Evolutionary conservation across 768 basidiomycete genomes (phyloP), one percentile per base, ranked within the genome.

Genomic region (Clavulina sp.): DNA sequence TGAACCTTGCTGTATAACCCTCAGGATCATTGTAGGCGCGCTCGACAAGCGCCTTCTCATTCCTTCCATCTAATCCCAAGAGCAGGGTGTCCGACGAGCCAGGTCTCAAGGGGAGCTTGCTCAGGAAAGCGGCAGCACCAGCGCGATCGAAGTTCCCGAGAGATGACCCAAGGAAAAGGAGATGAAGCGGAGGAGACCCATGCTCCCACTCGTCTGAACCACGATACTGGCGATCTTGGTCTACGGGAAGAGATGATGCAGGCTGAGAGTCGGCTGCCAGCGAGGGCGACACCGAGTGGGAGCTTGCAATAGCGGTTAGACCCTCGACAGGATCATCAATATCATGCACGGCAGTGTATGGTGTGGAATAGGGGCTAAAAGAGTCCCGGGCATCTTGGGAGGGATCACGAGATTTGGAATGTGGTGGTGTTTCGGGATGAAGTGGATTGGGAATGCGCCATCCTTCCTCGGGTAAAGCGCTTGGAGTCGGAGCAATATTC

Each of bases 131-230:
- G 0, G 71, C 73, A 5, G 81, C 84, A 23, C 74, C 81, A 3
- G 69, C 68, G 9, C 88, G 74, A 4, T 70, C 59, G 63, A 97
- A 96, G 68, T 96, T 97, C 4, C 92, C 95, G 4, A 97, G 62
- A 0, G 87, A 86, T 0, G 85, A 91, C 0, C 93, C 95, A 18
- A 97, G 69, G 69, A 95, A 96, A 55, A 97, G 69, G 50, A 96
- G 68, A 60, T 95, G 91, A 30, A 88, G 64, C 13, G 84, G 80
- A 18, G 62, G 49, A 26, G 97, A 77, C 61, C 95, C 91, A 46
- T 74, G 76, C 57, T 81, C n/a, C n/a, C n/a, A n/a, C n/a, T n/a
- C n/a, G n/a, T n/a, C n/a, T n/a, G n/a, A n/a, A n/a, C n/a, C n/a
- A n/a, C n/a, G n/a, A n/a, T n/a, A n/a, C n/a, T n/a, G n/a, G n/a